phyloP scores from a whole-genome alignment of 192 early-diverging fungal genomes.

The Powellomyces hirtus region DNA sequence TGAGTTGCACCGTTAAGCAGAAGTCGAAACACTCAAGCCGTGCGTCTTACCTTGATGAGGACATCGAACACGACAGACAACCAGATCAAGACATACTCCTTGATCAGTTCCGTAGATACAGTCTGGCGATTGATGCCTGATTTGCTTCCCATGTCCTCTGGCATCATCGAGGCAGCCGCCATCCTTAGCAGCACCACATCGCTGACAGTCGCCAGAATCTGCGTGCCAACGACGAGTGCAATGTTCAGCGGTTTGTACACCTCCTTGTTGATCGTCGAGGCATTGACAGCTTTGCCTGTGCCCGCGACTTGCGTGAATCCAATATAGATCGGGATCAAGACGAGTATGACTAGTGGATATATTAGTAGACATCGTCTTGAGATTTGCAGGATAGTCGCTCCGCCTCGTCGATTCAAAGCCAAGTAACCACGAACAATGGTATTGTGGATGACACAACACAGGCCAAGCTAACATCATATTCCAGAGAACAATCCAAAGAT shows the following conservation, averaged over 20 bases:
- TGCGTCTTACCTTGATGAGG: neutral
- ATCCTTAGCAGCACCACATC: neutral
- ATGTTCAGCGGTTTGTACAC: neutral
- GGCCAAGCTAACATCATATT: neutral
- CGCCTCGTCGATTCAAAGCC: too few relatives aligned
- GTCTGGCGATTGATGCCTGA: neutral
- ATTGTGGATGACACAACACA: neutral
- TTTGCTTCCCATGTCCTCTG: too few relatives aligned
- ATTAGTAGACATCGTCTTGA: neutral
- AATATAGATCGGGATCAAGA: neutral
- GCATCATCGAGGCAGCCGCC: too few relatives aligned
- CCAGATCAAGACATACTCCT: neutral
- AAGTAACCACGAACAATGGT: too few relatives aligned
- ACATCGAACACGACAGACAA: neutral
- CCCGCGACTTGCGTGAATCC: neutral
- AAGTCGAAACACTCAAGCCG: too few relatives aligned
- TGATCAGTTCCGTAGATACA: too few relatives aligned
- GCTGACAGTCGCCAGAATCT: neutral
- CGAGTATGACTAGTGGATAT: neutral
- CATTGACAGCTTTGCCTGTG: neutral
- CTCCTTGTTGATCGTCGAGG: neutral
- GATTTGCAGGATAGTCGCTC: too few relatives aligned
- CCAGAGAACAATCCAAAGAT: neutral
- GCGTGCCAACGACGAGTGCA: neutral
- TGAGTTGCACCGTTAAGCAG: too few relatives aligned